Evolutionary conservation across 495 filamentous ascomycete species (phyloP).

Genomic region (Hypoxylon cercidicola): DNA sequence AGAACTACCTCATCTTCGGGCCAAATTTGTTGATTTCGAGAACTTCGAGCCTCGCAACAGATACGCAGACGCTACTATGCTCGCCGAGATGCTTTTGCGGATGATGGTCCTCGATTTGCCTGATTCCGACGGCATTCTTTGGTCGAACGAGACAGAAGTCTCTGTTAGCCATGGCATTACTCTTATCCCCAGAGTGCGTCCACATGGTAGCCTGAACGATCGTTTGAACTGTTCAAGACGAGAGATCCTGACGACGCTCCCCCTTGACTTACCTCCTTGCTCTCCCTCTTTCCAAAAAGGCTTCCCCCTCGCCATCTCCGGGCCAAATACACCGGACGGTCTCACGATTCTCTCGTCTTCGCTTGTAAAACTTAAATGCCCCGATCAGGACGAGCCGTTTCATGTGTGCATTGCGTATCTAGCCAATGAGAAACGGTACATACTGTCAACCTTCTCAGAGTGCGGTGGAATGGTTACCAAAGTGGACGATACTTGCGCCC

Average conservation of each 20-base stretch:
- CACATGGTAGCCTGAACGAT: conserved; percentile 5
- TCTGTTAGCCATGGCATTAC: conserved; percentile 41
- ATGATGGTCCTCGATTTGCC: too few relatives aligned
- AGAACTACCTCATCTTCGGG: too few relatives aligned
- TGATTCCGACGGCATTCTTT: conserved; percentile 55
- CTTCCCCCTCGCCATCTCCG: not conserved
- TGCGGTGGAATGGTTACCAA: not conserved
- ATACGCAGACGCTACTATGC: too few relatives aligned
- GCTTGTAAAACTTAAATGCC: not conserved
- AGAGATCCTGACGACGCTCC: not conserved
- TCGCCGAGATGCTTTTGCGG: too few relatives aligned
- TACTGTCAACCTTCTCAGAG: not conserved
- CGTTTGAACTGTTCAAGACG: conserved; percentile 12
- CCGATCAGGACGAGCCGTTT: not conserved
- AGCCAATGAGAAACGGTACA: not conserved
- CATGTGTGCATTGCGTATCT: not conserved
- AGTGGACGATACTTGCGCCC: not conserved
- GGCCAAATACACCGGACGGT: not conserved
- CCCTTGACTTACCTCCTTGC: conserved; percentile 22
- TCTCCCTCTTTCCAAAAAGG: not conserved
- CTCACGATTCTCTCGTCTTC: conserved; percentile 2
- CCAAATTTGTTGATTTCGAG: too few relatives aligned
- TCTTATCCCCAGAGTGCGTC: conserved; percentile 1
- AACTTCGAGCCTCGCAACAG: too few relatives aligned
- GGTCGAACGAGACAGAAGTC: conserved; percentile 51